A percentile compares a stretch with the other conserved stretches of the same genome.
These are phyloP conservation scores for Mrakia gelida DNA, from an alignment of 768 basidiomycete genomes.

Conservation along the genomic window DNA sequence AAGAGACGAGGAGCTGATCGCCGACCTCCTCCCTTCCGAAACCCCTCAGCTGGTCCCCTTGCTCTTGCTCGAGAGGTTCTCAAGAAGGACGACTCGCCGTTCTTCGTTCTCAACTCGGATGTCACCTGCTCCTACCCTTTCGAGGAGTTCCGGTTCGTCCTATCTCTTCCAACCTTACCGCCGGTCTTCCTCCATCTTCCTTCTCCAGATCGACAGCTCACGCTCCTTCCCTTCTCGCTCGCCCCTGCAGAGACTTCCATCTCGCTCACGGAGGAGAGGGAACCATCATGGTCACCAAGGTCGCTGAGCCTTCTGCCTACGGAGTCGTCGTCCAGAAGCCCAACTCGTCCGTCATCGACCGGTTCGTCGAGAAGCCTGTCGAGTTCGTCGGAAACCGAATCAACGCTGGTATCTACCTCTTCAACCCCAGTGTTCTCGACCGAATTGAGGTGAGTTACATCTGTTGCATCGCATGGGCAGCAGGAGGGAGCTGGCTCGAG, in stretches of 20 bases:
- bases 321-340: slow-evolving; percentile 51
- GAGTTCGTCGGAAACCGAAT: slow-evolving; percentile 52
- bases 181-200: neutral
- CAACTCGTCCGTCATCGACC: slow-evolving; percentile 48
- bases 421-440: slow-evolving; percentile 51
- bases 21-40: neutral
- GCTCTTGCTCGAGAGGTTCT: slow-evolving; percentile 50
- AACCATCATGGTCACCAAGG: slow-evolving; percentile 53
- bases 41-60: slow-evolving; percentile 48
- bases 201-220: neutral
- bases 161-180: neutral
- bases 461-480: neutral
- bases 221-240: neutral
- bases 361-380: slow-evolving; percentile 53
- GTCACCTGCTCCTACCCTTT: slow-evolving; percentile 53
- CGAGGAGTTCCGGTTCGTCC: slow-evolving; percentile 46
- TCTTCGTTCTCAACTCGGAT: slow-evolving; percentile 53
- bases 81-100: slow-evolving; percentile 51
- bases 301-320: slow-evolving; percentile 51
- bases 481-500: neutral
- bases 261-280: slow-evolving; percentile 49
- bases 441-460: slow-evolving; percentile 47
- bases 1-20: neutral
- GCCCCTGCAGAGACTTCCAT: slow-evolving; percentile 47
- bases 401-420: slow-evolving; percentile 54